Evolutionary conservation across 2,329 filamentous ascomycete genomes (phyloP), one percentile per base, ranked within the genome.

Genomic region (Exophiala phaeomuriformis): DNA sequence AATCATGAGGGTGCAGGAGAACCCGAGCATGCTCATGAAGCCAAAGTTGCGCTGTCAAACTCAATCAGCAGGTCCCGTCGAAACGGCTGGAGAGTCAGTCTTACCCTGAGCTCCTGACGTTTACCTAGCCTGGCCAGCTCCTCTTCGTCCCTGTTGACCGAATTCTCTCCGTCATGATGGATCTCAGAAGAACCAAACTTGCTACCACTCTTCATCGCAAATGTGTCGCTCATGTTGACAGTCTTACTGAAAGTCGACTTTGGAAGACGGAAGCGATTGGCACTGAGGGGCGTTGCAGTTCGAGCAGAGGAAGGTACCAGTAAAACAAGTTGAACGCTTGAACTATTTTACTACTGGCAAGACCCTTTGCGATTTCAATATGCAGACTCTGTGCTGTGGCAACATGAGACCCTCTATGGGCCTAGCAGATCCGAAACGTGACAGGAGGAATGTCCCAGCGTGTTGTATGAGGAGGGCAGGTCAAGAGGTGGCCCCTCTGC

Each of bases 11-110:
- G 64, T 66, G 12, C 55, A 63, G 5, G 56, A 60, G 45, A 67
- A 67, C 19, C 65, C 65, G 10, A 66, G 52, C 53, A 65, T 66
- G 5, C 56, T 57, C 49, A 64, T 52, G 35, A 64, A 58, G 29
- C 55, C 55, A 50, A 65, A 65, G 55, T 63, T 65, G 10, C 64
- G 61, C 58, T 63, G 49, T 41, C 50, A 27, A 45, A 28, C 10
- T 53, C 42, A 56, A 42, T 51, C 42, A 45, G 10, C 19, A 47
- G 27, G 29, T 30, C 5, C n/a, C 32, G 40, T 32, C 9, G 28
- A 33, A 19, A 10, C 3, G 37, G 30, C 10, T 3, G 41, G 37
- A 30, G n/a, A 12, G 3, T 9, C 27, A 5, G 46, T 32, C 31
- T 33, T 46, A 56, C 54, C 44, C 54, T 49, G 33, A 56, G 28